phyloP scores from a whole-genome alignment of 208 protist genomes.

The Acanthamoeba lenticulata region DNA sequence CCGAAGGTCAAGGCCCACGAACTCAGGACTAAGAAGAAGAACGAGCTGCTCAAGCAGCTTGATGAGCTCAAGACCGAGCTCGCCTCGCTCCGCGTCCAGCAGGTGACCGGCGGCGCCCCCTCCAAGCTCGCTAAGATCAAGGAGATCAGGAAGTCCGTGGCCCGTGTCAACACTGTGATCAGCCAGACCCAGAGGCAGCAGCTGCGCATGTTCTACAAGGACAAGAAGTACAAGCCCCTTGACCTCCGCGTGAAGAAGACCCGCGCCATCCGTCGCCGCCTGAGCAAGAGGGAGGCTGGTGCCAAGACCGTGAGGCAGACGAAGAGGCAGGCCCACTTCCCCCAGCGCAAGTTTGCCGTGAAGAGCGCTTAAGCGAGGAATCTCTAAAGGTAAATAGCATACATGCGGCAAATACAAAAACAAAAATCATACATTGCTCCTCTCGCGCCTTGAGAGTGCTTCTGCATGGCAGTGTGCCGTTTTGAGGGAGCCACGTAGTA shows the following conservation, averaged over 20 bases:
- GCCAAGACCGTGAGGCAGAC: constrained; percentile 77
- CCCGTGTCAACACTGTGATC: constrained; percentile 96
- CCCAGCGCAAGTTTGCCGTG: constrained; percentile 87
- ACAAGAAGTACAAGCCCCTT: constrained; percentile 89
- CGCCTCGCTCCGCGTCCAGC: constrained; percentile 78
- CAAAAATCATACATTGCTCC: not conserved
- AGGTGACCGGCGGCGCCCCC: constrained; percentile 75
- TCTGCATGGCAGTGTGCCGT: too few relatives aligned
- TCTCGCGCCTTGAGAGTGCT: not conserved
- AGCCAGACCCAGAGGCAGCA: constrained; percentile 95
- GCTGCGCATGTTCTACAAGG: constrained; percentile 94
- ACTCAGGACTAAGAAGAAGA: constrained; percentile 95
- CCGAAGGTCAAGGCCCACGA: constrained; percentile 88
- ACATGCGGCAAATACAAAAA: not conserved
- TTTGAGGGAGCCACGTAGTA: too few relatives aligned
- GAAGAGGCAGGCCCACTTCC: constrained; percentile 85
- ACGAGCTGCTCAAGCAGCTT: constrained; percentile 96
- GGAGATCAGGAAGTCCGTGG: constrained; percentile 96
- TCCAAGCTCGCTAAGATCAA: constrained; percentile 80
- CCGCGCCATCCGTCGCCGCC: constrained; percentile 86
- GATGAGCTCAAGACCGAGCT: constrained; percentile 97
- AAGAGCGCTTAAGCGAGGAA: constrained; percentile 62
- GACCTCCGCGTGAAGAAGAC: constrained; percentile 90
- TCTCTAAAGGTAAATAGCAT: too few relatives aligned
- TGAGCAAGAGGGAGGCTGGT: constrained; percentile 79